A percentile compares a stretch with the other conserved stretches of the same genome.
phyloP scores from a whole-genome alignment of 331 rosid genomes.

The Saraca asoca region DNA sequence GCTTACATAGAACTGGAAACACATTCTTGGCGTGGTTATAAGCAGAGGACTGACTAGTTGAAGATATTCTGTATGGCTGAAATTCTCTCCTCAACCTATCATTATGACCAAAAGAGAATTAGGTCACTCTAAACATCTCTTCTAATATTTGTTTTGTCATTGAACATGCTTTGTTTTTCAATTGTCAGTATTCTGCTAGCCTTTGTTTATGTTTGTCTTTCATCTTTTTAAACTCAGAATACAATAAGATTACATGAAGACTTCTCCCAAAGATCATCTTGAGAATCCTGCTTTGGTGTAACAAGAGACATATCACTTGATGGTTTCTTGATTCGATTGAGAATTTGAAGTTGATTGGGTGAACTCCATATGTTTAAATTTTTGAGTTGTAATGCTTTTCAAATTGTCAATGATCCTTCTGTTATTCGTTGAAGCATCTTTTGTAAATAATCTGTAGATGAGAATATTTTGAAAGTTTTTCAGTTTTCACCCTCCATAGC shows the following conservation, averaged over 20 bases:
- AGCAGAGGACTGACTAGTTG: neutral
- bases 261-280: conserved; percentile 8
- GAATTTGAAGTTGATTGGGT: conserved; percentile 11
- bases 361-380: conserved; percentile 3
- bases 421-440: neutral
- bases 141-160: conserved; percentile 3
- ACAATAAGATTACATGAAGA: conserved; percentile 4
- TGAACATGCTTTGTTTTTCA: conserved; percentile 4
- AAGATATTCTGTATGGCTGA: neutral
- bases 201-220: conserved; percentile 3
- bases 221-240: neutral
- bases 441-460: conserved; percentile 5
- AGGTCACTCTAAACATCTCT: neutral
- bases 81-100: conserved; percentile 3
- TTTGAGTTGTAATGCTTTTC: conserved; percentile 21
- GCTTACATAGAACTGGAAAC: neutral
- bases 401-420: conserved; percentile 11
- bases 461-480: neutral
- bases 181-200: too few relatives aligned
- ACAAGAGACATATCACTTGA: conserved; percentile 21
- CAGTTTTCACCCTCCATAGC: conserved; percentile 9
- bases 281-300: neutral
- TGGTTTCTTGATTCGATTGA: conserved; percentile 5
- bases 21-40: conserved; percentile 13
- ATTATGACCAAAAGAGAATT: conserved; percentile 1